Conservation (phyloP, 352 stramenopile genomes). For the Globisporangium acanthophoron region DNA sequence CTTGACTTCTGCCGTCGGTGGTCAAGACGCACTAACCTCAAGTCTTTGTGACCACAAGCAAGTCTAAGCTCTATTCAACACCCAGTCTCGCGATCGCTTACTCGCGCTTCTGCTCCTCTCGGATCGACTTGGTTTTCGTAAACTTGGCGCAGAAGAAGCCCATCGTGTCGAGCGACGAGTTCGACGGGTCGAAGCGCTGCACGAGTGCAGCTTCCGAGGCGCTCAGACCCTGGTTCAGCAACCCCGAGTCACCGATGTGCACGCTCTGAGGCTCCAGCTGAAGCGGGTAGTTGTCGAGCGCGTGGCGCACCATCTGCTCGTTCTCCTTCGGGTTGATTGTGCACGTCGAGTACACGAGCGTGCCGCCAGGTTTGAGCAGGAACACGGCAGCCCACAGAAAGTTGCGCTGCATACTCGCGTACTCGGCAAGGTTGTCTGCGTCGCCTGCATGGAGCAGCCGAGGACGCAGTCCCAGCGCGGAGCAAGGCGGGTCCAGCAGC, state of each 20-base stretch:
- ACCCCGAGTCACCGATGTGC: constrained; percentile 56
- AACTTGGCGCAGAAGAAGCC: constrained; percentile 95
- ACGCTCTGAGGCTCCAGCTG: constrained; percentile 61
- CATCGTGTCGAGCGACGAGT: constrained; percentile 83
- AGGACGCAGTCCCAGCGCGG: constrained; percentile 89
- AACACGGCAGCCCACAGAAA: constrained; percentile 84
- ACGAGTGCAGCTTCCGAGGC: constrained; percentile 68
- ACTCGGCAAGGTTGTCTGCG: constrained; percentile 62
- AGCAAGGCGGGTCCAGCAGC: constrained; percentile 90
- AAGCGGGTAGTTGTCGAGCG: constrained; percentile 85
- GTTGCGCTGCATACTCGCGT: constrained; percentile 84
- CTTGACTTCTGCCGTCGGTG: too few species aligned
- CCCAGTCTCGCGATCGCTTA: neutral
- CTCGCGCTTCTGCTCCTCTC: neutral
- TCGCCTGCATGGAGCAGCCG: constrained; percentile 84
- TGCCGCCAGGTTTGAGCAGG: constrained; percentile 88
- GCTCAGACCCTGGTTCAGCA: constrained; percentile 73
- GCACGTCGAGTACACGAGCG: constrained; percentile 94
- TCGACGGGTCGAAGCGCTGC: constrained; percentile 86
- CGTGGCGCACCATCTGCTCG: constrained; percentile 89
- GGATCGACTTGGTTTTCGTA: constrained; percentile 70
- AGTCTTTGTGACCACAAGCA: neutral
- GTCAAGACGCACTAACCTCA: neutral
- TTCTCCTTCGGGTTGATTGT: constrained; percentile 93
- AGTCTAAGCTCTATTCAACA: neutral